A percentile compares a stretch with the other conserved stretches of the same genome.
These are phyloP conservation scores for Suhomyces wounanorum DNA, from an alignment of 1,139 yeast species.

Conservation along the genomic window DNA sequence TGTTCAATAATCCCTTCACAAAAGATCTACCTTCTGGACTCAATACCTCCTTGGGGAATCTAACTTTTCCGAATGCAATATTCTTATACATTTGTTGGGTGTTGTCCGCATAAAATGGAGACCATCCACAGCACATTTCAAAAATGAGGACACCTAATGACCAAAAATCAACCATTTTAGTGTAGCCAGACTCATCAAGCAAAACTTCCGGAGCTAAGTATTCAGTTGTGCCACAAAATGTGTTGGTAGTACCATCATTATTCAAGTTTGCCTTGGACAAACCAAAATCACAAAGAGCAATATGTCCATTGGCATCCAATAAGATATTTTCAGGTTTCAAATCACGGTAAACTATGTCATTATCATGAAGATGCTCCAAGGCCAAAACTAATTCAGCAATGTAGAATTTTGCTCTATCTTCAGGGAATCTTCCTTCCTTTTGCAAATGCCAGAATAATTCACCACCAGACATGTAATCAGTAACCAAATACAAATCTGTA, in stretches of 20 bases:
- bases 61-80: slow-evolving; percentile 95
- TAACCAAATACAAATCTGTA: slow-evolving; percentile 83
- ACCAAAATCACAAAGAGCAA: slow-evolving; percentile 96
- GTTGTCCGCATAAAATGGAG: slow-evolving; percentile 97
- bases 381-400: slow-evolving; percentile 94
- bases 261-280: slow-evolving; percentile 88
- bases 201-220: slow-evolving; percentile 81
- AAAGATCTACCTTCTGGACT: slow-evolving; percentile 91
- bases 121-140: slow-evolving; percentile 98
- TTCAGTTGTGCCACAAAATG: slow-evolving; percentile 97
- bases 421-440: slow-evolving; percentile 90
- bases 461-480: slow-evolving; percentile 98
- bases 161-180: slow-evolving; percentile 89
- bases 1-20: slow-evolving; percentile 88
- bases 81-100: slow-evolving; percentile 98
- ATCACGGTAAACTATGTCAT: slow-evolving; percentile 92
- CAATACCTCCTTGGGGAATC: slow-evolving; percentile 93
- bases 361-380: slow-evolving; percentile 87
- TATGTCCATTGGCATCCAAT: slow-evolving; percentile 94
- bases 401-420: slow-evolving; percentile 91
- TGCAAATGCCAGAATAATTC: slow-evolving; percentile 97
- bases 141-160: slow-evolving; percentile 78
- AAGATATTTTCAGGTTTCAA: slow-evolving; percentile 92
- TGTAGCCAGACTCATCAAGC: slow-evolving; percentile 80
- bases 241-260: slow-evolving; percentile 89